Conservation (phyloP, 1,284 basidiomycete genomes). For the Sphagnurus paluster region DNA sequence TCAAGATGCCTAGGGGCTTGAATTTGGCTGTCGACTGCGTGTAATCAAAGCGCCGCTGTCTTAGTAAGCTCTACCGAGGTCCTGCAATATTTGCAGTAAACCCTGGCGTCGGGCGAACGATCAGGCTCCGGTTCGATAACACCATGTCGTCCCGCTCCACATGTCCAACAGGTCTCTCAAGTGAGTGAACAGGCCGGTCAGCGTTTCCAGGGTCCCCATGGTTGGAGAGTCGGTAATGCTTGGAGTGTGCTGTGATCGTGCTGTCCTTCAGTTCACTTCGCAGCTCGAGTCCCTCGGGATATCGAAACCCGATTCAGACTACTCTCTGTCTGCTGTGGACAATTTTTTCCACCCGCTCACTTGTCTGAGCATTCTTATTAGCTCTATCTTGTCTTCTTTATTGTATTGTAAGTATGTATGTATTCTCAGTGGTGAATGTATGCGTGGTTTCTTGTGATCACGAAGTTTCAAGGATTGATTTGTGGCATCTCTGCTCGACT, state of each 20-base stretch:
- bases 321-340: constrained; percentile 43
- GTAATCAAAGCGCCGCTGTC: neutral
- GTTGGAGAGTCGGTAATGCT: constrained; percentile 17
- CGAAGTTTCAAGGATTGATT: neutral
- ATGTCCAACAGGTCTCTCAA: neutral
- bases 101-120: too few species aligned
- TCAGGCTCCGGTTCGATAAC: neutral
- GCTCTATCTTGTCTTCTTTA: constrained; percentile 1
- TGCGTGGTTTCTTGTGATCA: too few species aligned
- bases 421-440: too few species aligned
- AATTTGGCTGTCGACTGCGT: neutral
- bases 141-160: neutral
- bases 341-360: constrained; percentile 30
- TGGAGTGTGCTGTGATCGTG: constrained; percentile 9
- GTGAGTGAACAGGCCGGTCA: too few species aligned
- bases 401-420: constrained; percentile 4
- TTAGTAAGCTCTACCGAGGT: neutral
- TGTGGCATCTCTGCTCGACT: neutral
- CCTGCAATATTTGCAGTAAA: too few species aligned
- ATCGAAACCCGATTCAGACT: constrained; percentile 46
- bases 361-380: constrained; percentile 22
- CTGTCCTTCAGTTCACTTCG: constrained; percentile 44
- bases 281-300: constrained; percentile 29
- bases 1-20: neutral
- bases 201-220: constrained; percentile 20